Evolutionary conservation across 1,284 basidiomycete species (phyloP).

Genomic region (Phylloboletellus chloephorus): DNA sequence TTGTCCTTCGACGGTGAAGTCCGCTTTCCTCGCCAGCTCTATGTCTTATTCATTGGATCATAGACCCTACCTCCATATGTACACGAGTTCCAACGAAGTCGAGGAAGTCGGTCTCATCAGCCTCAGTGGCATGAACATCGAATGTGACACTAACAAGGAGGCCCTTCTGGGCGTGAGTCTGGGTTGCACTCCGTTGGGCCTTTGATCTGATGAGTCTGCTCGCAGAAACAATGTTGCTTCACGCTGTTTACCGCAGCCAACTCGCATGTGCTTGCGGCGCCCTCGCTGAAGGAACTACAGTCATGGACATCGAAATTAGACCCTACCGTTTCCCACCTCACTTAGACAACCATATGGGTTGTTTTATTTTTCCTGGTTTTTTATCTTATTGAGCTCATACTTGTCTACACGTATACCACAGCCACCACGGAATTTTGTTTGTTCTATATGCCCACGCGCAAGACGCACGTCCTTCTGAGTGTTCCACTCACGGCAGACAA

Average conservation of each 20-base stretch:
- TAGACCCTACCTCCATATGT: slow-evolving; percentile 89
- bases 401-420: slow-evolving; percentile 28
- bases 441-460: slow-evolving; percentile 4
- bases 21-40: neutral
- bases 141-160: slow-evolving; percentile 84
- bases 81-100: slow-evolving; percentile 73
- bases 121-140: slow-evolving; percentile 79
- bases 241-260: slow-evolving; percentile 87
- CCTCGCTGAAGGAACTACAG: slow-evolving; percentile 73
- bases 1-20: slow-evolving; percentile 78
- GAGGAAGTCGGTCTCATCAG: slow-evolving; percentile 85
- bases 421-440: slow-evolving; percentile 17
- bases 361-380: slow-evolving; percentile 8
- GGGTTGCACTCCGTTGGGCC: neutral
- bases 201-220: slow-evolving; percentile 12
- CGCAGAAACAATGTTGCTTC: slow-evolving; percentile 79
- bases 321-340: slow-evolving; percentile 55
- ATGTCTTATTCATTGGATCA: slow-evolving; percentile 3
- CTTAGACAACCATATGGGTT: slow-evolving; percentile 29
- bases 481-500: no score
- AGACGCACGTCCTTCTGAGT: no score
- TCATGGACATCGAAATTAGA: slow-evolving; percentile 80
- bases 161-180: slow-evolving; percentile 72
- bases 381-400: slow-evolving; percentile 24
- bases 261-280: slow-evolving; percentile 81